Evolutionary conservation across 805 yeast genomes (phyloP).

Genomic region (Yamadazyma nakazawae): DNA sequence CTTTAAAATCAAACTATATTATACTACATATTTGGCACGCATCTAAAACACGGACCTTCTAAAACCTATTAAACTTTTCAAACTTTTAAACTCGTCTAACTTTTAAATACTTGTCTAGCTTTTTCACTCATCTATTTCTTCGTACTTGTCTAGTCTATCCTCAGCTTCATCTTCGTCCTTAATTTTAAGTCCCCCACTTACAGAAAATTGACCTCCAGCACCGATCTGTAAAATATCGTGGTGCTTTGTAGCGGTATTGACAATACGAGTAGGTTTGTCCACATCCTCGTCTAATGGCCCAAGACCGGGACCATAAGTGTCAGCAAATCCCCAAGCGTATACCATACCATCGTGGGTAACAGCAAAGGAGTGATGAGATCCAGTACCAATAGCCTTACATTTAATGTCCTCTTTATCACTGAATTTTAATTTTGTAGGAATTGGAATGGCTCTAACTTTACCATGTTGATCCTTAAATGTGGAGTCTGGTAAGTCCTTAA

Average conservation of each 20-base stretch:
- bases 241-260: conserved; percentile 88
- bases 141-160: conserved; percentile 49
- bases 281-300: conserved; percentile 91
- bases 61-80: too few species aligned
- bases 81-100: neutral
- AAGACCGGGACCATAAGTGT: conserved; percentile 92
- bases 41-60: neutral
- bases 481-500: conserved; percentile 61
- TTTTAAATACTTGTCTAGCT: too few species aligned
- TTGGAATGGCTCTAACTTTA: conserved; percentile 78
- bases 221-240: conserved; percentile 70
- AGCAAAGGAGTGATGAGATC: conserved; percentile 92
- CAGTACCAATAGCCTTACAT: conserved; percentile 58
- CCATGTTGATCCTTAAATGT: conserved; percentile 79
- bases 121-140: conserved; percentile 39
- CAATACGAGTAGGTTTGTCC: conserved; percentile 81
- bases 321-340: conserved; percentile 98
- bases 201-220: conserved; percentile 97
- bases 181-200: conserved; percentile 75
- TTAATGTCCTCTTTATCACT: conserved; percentile 28
- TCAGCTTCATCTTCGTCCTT: conserved; percentile 49
- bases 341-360: conserved; percentile 79
- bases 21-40: neutral
- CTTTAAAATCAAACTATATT: neutral
- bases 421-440: conserved; percentile 63